These are phyloP conservation scores for Phytophthora kernoviae DNA, from an alignment of 352 stramenopile species.

Conservation along the genomic window DNA sequence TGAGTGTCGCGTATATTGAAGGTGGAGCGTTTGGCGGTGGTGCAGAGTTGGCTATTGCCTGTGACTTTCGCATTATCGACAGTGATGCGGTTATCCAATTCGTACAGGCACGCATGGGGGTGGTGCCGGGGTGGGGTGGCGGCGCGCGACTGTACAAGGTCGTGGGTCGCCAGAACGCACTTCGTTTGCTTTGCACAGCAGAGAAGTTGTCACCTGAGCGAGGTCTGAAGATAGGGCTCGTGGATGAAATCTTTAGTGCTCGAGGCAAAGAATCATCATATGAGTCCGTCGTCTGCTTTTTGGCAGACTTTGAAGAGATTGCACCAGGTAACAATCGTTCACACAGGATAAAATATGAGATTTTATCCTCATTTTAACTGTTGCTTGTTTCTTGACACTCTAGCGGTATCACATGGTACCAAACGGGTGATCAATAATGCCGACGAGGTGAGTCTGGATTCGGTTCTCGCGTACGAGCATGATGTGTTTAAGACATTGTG, in stretches of 20 bases:
- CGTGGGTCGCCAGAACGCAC: slow-evolving; percentile 69
- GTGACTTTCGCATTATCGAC: slow-evolving; percentile 81
- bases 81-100: slow-evolving; percentile 81
- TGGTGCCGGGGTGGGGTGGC: slow-evolving; percentile 86
- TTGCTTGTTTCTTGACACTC: slow-evolving; percentile 4
- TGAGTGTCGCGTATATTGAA: slow-evolving; percentile 81
- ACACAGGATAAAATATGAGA: not conserved
- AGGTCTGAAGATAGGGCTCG: no score
- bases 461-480: slow-evolving; percentile 66
- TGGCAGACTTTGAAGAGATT: slow-evolving; percentile 55
- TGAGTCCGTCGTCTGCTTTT: slow-evolving; percentile 47
- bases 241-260: not conserved
- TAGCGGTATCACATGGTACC: slow-evolving; percentile 72
- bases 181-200: slow-evolving; percentile 75
- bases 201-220: slow-evolving; percentile 52
- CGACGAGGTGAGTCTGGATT: slow-evolving; percentile 70
- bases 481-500: slow-evolving; percentile 72
- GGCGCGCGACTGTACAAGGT: slow-evolving; percentile 77
- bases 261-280: slow-evolving; percentile 4
- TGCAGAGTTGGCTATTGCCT: slow-evolving; percentile 81
- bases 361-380: not conserved
- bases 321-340: slow-evolving; percentile 43
- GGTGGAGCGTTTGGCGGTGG: slow-evolving; percentile 84
- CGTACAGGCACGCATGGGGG: slow-evolving; percentile 82
- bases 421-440: slow-evolving; percentile 76